Percentiles rank a stretch among this genome's conserved stretches.
These are phyloP conservation scores for Penicillium brasilianum DNA, from an alignment of 2,329 filamentous ascomycete genomes.

Conservation along the genomic window DNA sequence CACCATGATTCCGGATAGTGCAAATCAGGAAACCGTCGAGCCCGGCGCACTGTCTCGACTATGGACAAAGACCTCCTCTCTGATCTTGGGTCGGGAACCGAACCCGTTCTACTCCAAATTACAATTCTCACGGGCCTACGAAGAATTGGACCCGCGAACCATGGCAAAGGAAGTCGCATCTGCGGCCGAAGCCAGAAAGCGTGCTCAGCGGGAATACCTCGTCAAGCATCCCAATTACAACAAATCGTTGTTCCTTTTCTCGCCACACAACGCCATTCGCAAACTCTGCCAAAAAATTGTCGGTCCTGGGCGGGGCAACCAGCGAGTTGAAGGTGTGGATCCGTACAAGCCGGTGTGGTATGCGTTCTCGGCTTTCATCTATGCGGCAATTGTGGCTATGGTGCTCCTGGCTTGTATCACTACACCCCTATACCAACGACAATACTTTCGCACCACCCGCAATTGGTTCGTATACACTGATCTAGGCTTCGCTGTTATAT, in stretches of 20 bases:
- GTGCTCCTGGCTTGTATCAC: constrained; percentile 94
- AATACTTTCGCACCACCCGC: constrained; percentile 73
- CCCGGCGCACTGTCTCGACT: constrained; percentile 64
- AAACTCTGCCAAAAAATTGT: constrained; percentile 86
- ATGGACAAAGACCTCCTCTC: constrained; percentile 65
- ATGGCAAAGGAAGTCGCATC: constrained; percentile 91
- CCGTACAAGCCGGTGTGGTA: constrained; percentile 93
- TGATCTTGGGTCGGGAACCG: constrained; percentile 71
- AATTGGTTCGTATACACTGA: constrained; percentile 98
- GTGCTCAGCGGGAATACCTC: constrained; percentile 89
- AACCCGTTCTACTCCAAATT: constrained; percentile 95
- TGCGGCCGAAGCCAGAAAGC: constrained; percentile 79
- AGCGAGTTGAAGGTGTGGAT: constrained; percentile 86
- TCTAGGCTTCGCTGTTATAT: constrained; percentile 83
- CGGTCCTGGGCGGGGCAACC: constrained; percentile 83
- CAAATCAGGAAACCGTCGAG: constrained; percentile 53
- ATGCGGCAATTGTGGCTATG: constrained; percentile 94
- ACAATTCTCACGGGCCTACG: constrained; percentile 70
- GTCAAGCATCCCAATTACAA: constrained; percentile 89
- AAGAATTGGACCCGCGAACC: constrained; percentile 79
- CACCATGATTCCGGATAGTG: constrained; percentile 32
- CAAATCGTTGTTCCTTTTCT: constrained; percentile 86
- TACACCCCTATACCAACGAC: constrained; percentile 89
- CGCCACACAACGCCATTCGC: constrained; percentile 75
- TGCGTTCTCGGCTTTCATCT: constrained; percentile 89